Evolutionary conservation across 495 filamentous ascomycete genomes (phyloP), one percentile per base, ranked within the genome.

Genomic region (Mytilinidion resinicola): DNA sequence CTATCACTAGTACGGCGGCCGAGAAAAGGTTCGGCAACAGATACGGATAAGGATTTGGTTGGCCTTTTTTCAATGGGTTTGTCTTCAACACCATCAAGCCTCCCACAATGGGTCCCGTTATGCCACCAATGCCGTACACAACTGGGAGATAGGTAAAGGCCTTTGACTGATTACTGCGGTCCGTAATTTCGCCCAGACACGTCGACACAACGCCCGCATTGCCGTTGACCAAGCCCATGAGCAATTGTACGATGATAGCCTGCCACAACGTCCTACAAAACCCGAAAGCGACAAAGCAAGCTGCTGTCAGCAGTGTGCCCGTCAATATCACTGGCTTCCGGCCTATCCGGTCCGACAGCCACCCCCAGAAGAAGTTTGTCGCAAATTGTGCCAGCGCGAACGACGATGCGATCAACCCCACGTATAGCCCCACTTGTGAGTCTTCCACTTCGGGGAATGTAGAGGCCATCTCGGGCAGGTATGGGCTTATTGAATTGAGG

Each of bases 361-460:
- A 92, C 6, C 93, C 93, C 93, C 93, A 98, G 57, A 95, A 81
- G 65, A 96, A 89, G 66, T 95, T 96, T 4, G 93, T 96, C 2
- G 82, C 78, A 53, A 96, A 85, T 71, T 98, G 93, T 10, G 93
- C 95, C 34, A 95, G 73, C 5, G 93, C 93, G 72, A 97, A 98
- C 0, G 88, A 79, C 2, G 89, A 95, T 0, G 90, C 95, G 42
- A 97, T 85, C 42, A 87, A 73, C 21, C 93, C 93, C 14, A 96
- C 91, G 70, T 96, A 96, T 36, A 97, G 68, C 6, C 93, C 93
- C 20, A 90, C 87, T 56, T 88, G 74, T 0, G 74, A 77, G 21
- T 76, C 65, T 20, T 85, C 76, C 33, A 96, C 85, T 59, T 90
- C 88, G 4, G 89, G 87, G 63, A 98, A 97, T 7, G 81, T 84